phyloP scores from a whole-genome alignment of 148 eudicot species.

The Nyssa sinensis region DNA sequence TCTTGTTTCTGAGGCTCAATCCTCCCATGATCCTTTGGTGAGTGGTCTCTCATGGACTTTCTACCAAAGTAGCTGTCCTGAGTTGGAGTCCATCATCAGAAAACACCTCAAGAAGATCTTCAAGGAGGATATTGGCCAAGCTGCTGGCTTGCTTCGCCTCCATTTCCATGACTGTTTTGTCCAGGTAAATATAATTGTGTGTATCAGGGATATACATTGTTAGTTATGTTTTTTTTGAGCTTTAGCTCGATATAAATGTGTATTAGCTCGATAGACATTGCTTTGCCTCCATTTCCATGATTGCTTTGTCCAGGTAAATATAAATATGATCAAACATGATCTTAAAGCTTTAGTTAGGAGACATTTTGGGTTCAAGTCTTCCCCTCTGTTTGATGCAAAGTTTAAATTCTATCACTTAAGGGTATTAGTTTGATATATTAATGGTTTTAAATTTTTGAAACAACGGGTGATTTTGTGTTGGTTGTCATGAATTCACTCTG shows the following conservation, averaged over 20 bases:
- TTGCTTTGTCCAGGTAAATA: neutral
- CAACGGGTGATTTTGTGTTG: too few species aligned
- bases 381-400: neutral
- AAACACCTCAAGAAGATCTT: conserved; percentile 42
- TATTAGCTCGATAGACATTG: too few species aligned
- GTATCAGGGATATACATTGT: too few species aligned
- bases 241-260: too few species aligned
- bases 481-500: too few species aligned
- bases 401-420: too few species aligned
- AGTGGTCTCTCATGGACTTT: conserved; percentile 43
- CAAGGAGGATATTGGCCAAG: conserved; percentile 46
- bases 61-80: conserved; percentile 40
- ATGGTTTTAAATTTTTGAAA: too few species aligned
- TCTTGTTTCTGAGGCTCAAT: conserved; percentile 10
- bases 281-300: neutral
- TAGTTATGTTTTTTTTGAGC: too few species aligned
- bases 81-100: conserved; percentile 37
- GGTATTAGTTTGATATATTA: too few species aligned
- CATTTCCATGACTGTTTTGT: conserved; percentile 68
- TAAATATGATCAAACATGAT: neutral
- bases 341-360: too few species aligned
- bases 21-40: conserved; percentile 21
- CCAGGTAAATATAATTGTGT: conserved; percentile 27
- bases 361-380: too few species aligned
- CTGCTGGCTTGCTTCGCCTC: conserved; percentile 58